phyloP scores from a whole-genome alignment of 2,329 filamentous ascomycete species.

The Fusarium circinatum region DNA sequence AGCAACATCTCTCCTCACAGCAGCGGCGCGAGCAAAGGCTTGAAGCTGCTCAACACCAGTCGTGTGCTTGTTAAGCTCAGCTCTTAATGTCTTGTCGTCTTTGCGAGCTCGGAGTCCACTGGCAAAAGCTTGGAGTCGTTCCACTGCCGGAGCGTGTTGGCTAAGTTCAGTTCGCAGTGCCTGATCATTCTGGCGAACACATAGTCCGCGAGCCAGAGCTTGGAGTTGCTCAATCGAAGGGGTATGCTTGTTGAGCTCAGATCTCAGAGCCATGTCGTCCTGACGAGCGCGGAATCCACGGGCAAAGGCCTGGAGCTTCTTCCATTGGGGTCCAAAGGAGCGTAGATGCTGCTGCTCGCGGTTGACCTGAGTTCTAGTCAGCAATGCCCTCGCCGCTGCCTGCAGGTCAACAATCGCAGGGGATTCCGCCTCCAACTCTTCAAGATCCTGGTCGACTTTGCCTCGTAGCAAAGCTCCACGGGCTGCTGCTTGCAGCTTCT shows the following conservation, averaged over 20 bases:
- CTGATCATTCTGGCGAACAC: slow-evolving; percentile 26
- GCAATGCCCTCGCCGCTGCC: slow-evolving; percentile 71
- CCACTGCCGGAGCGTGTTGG: slow-evolving; percentile 55
- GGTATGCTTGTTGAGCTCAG: slow-evolving; percentile 59
- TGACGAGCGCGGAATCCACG: slow-evolving; percentile 62
- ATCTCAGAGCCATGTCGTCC: slow-evolving; percentile 54
- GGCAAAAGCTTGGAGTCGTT: slow-evolving; percentile 60
- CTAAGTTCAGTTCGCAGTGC: slow-evolving; percentile 59
- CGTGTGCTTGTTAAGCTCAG: slow-evolving; percentile 59
- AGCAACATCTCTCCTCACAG: slow-evolving; percentile 62
- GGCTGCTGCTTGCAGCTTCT: slow-evolving; percentile 71
- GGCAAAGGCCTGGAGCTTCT: slow-evolving; percentile 53
- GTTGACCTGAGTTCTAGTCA: slow-evolving; percentile 65
- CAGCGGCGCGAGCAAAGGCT: slow-evolving; percentile 63
- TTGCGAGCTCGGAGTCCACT: slow-evolving; percentile 51
- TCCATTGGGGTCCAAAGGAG: slow-evolving; percentile 61
- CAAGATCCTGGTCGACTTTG: slow-evolving; percentile 63
- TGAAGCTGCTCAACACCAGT: slow-evolving; percentile 61
- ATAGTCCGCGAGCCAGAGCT: slow-evolving; percentile 58
- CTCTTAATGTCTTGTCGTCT: slow-evolving; percentile 51
- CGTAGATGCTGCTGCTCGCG: slow-evolving; percentile 62
- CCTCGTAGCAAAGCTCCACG: slow-evolving; percentile 73
- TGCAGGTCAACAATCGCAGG: slow-evolving; percentile 67
- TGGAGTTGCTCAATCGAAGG: slow-evolving; percentile 59
- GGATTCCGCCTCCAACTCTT: slow-evolving; percentile 62